These are phyloP conservation scores for Clathrus columnatus DNA, from an alignment of 768 basidiomycete genomes.

Conservation along the genomic window DNA sequence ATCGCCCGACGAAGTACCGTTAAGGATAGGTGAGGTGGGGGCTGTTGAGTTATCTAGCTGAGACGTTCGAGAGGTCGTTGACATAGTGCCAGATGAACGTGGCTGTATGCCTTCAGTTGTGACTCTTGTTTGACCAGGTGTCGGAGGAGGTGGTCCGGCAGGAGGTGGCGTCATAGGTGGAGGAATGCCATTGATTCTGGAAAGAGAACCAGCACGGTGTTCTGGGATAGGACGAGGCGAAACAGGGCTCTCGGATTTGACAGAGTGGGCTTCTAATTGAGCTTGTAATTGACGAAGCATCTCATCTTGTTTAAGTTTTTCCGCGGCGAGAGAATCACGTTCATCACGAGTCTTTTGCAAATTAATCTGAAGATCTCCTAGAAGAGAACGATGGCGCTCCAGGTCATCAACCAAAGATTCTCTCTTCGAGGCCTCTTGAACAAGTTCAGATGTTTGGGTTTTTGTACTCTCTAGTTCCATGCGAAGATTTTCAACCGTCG, in stretches of 20 bases:
- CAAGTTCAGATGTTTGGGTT: conserved; percentile 50
- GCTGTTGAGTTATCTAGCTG: conserved; percentile 60
- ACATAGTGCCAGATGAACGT: conserved; percentile 40
- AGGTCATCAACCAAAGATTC: conserved; percentile 68
- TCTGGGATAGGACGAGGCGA: conserved; percentile 34
- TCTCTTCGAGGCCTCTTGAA: conserved; percentile 65
- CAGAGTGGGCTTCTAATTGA: conserved; percentile 29
- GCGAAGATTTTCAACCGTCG: conserved; percentile 38
- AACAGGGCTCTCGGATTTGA: conserved; percentile 38
- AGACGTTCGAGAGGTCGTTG: conserved; percentile 56
- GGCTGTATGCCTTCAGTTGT: conserved; percentile 48
- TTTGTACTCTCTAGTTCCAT: conserved; percentile 52
- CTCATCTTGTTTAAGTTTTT: conserved; percentile 59
- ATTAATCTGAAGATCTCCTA: conserved; percentile 71
- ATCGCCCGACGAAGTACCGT: conserved; percentile 37
- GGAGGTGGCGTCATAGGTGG: conserved; percentile 88
- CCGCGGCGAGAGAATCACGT: conserved; percentile 65
- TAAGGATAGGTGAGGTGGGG: conserved; percentile 36
- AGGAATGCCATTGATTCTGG: conserved; percentile 55
- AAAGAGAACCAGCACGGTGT: conserved; percentile 37
- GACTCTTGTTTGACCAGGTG: conserved; percentile 40
- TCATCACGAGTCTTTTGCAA: conserved; percentile 76
- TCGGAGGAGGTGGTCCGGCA: conserved; percentile 75
- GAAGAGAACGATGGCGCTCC: conserved; percentile 64
- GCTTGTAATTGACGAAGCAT: conserved; percentile 73